A percentile compares a stretch with the other conserved stretches of the same genome.
phyloP scores from a whole-genome alignment of 345 rosid species.

The Toxicodendron radicans region DNA sequence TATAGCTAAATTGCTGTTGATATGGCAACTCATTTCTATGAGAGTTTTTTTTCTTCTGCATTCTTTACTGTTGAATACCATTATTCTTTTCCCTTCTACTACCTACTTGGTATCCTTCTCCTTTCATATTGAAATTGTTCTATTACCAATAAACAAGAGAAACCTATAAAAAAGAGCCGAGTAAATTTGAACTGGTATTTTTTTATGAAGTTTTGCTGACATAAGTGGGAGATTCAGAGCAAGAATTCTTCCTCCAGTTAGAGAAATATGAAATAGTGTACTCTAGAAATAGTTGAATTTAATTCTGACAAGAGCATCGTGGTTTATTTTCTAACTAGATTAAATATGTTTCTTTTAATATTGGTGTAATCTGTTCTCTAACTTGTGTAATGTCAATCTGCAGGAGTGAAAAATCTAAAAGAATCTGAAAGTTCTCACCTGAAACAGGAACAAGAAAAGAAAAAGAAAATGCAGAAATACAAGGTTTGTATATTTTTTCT shows the following conservation, averaged over 20 bases:
- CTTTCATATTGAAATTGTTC: background rate
- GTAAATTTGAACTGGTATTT: conserved; percentile 3
- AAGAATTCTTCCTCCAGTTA: background rate
- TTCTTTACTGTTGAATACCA: background rate
- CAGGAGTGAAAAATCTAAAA: conserved; percentile 40
- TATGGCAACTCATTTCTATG: background rate
- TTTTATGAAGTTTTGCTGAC: conserved; percentile 7
- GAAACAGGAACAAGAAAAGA: conserved; percentile 58
- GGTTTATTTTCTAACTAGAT: background rate
- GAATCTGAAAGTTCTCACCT: conserved; percentile 59
- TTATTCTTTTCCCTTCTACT: background rate
- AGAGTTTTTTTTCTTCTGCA: background rate
- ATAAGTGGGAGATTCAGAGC: background rate
- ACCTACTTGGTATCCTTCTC: background rate
- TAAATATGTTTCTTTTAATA: conserved; percentile 3
- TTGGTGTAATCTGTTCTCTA: conserved; percentile 10
- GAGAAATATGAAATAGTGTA: background rate
- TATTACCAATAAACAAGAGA: background rate
- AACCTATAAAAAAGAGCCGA: background rate
- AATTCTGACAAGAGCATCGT: background rate
- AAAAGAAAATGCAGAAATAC: conserved; percentile 55
- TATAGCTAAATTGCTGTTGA: conserved; percentile 6
- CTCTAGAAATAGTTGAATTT: conserved; percentile 4
- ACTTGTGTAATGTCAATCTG: conserved; percentile 13
- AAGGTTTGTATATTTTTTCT: conserved; percentile 47